Evolutionary conservation across 2,329 filamentous ascomycete species (phyloP), one percentile per base, ranked within the genome.

Genomic region (Calonectria honghensis): DNA sequence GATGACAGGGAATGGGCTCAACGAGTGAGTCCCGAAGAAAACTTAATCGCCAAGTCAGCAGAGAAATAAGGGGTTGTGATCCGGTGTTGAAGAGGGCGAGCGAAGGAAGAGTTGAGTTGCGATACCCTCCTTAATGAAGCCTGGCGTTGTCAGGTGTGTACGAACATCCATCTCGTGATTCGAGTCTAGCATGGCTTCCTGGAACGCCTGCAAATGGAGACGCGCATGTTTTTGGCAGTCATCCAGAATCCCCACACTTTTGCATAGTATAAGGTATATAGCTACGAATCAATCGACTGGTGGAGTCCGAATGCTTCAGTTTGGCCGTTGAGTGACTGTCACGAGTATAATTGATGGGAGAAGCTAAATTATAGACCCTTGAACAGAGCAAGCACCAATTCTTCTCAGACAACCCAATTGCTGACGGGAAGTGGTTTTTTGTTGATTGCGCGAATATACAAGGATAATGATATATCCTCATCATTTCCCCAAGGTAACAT

Each of bases 1-100:
- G 51, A 39, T 72, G 20, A 74, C 72, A 93, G 91, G 31, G 91
- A 93, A 86, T 94, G 92, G 92, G 93, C 92, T 48, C 92, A 94
- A 81, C 87, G 92, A 71, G 91, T 93, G 51, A 88, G 88, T 73
- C 88, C 91, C 31, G 88, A 89, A 3, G 93, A 94, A 51, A 90
- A 90, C 72, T 85, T 94, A 75, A 94, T 94, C 79, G 80, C 87
- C 68, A 94, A 92, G 83, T 86, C 85, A 57, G 83, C 85, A 74
- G 84, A 83, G 71, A 72, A 81, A 69, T 77, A 73, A 73, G 32
- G 61, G 69, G 27, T 29, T 48, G 63, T 73, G 73, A 48, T 66
- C 48, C 73, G 72, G 29, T 61, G 64, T 77, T 63, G 68, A 66
- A 75, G 71, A 78, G 75, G 76, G 73, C 61, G 54, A 69, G 74